Evolutionary conservation across 129 eudicot species (phyloP).

Genomic region (Chrysanthemum lavandulifolium): DNA sequence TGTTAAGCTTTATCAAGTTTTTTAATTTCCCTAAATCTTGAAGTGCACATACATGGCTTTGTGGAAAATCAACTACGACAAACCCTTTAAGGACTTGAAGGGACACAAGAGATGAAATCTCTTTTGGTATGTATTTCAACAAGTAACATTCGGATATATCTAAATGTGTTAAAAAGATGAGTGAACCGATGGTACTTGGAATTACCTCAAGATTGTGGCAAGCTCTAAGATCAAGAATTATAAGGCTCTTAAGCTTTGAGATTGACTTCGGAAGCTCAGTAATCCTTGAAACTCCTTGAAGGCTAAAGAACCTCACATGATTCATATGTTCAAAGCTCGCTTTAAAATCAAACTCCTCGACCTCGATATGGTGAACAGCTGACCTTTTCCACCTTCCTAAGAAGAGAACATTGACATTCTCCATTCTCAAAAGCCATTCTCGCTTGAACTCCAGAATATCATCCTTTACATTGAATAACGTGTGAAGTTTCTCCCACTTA

Average conservation of each 20-base stretch:
- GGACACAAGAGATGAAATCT: conserved; percentile 29
- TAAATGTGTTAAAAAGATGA: conserved; percentile 48
- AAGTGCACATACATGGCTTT: conserved; percentile 31
- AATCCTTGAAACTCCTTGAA: conserved; percentile 59
- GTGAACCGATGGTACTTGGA: conserved; percentile 43
- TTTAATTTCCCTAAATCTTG: conserved; percentile 29
- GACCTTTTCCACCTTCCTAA: conserved; percentile 54
- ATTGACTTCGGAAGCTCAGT: conserved; percentile 38
- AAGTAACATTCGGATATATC: conserved; percentile 62
- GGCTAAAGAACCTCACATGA: conserved; percentile 43
- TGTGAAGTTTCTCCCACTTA: conserved; percentile 35
- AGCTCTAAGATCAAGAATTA: conserved; percentile 51
- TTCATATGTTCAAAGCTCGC: conserved; percentile 31
- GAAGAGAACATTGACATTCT: conserved; percentile 34
- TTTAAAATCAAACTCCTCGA: conserved; percentile 30
- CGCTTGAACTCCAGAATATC: conserved; percentile 34
- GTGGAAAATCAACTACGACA: conserved; percentile 17
- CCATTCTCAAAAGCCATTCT: conserved; percentile 49
- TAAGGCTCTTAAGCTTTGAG: conserved; percentile 33
- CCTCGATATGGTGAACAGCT: conserved; percentile 40
- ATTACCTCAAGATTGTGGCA: conserved; percentile 49
- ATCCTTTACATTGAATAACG: conserved; percentile 42
- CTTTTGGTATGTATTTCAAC: conserved; percentile 42
- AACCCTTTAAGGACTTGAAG: conserved; percentile 51
- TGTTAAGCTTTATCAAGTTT: conserved; percentile 43